These are phyloP conservation scores for Fusarium sp. DNA, from an alignment of 2,329 filamentous ascomycete species.

Conservation along the genomic window DNA sequence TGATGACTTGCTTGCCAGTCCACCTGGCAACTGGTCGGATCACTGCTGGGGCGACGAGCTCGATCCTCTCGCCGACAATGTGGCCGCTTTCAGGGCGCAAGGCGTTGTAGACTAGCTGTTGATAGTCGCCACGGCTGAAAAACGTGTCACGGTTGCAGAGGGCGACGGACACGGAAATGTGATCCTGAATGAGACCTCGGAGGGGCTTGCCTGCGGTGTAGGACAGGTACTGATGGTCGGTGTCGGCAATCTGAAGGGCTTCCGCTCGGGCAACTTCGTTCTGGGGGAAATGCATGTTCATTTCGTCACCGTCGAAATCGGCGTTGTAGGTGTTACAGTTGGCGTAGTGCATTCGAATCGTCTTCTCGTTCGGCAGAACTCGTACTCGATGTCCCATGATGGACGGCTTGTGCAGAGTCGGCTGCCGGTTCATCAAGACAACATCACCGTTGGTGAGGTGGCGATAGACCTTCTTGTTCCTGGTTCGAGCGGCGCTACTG, in stretches of 20 bases:
- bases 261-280: constrained; percentile 95
- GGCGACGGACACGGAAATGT: constrained; percentile 93
- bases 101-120: constrained; percentile 92
- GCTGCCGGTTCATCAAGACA: constrained; percentile 98
- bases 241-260: constrained; percentile 92
- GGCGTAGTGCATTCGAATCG: constrained; percentile 99
- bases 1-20: constrained; percentile 97
- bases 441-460: constrained; percentile 97
- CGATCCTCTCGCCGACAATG: constrained; percentile 83
- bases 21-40: constrained; percentile 85
- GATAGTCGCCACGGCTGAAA: constrained; percentile 88
- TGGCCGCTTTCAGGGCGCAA: constrained; percentile 91
- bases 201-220: constrained; percentile 93
- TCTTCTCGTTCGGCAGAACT: constrained; percentile 93
- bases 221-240: constrained; percentile 96
- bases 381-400: constrained; percentile 98
- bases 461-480: constrained; percentile 95
- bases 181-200: constrained; percentile 97
- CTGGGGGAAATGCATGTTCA: constrained; percentile 99
- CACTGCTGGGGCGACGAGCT: constrained; percentile 83
- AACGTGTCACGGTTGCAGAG: constrained; percentile 93
- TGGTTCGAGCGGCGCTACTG: constrained; percentile 77
- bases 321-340: constrained; percentile 99
- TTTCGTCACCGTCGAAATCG: constrained; percentile 99
- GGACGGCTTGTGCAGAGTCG: constrained; percentile 96